Conservation (phyloP, 2,329 filamentous ascomycete species). For the Xylaria sp. region DNA sequence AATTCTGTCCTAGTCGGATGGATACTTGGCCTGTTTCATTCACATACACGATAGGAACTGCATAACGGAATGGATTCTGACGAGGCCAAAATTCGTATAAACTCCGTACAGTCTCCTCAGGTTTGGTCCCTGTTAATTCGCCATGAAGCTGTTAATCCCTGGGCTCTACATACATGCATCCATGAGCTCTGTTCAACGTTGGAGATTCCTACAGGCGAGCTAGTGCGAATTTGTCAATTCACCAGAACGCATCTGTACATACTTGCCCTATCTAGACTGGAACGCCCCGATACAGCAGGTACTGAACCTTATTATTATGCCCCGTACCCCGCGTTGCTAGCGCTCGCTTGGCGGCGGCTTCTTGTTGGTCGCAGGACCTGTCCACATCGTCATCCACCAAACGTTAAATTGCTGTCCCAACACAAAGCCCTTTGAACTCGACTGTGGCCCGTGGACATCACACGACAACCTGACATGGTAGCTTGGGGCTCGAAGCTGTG, state of each 20-base stretch:
- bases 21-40: too few relatives aligned
- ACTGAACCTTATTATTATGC: background rate
- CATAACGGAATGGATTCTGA: too few relatives aligned
- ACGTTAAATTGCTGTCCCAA: background rate
- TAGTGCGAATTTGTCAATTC: background rate
- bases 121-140: too few relatives aligned
- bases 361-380: background rate
- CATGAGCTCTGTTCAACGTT: background rate
- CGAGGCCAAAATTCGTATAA: too few relatives aligned
- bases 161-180: too few relatives aligned
- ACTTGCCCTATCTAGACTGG: too few relatives aligned
- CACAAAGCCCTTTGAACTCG: background rate
- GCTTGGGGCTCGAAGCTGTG: conserved; percentile 9
- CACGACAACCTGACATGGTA: conserved; percentile 1
- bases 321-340: background rate
- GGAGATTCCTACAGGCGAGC: background rate
- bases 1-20: too few relatives aligned
- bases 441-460: background rate
- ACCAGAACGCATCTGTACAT: background rate
- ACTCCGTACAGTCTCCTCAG: too few relatives aligned
- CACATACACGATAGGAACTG: too few relatives aligned
- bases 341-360: background rate
- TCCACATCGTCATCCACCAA: background rate
- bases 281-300: too few relatives aligned
- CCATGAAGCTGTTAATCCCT: too few relatives aligned